Evolutionary conservation across 495 filamentous ascomycete species (phyloP), one percentile per base, ranked within the genome.

Genomic region (Tuber microsphaerosporum): DNA sequence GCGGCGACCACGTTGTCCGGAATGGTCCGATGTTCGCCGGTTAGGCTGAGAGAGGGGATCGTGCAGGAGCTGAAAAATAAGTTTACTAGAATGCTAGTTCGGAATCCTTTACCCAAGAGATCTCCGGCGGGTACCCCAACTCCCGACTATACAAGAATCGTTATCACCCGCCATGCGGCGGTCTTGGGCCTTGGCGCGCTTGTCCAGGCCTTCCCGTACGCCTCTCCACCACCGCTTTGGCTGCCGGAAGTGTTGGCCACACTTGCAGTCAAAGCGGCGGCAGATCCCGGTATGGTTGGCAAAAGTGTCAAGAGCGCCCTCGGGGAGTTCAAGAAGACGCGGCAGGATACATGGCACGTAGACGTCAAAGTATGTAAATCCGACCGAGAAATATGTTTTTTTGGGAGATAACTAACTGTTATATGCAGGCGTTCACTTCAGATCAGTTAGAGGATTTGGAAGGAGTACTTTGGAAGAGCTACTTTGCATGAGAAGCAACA

Each of bases 401-500:
- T 34, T 65, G 4, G 14, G 16, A 65, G 5, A 34, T 34, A 16
- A 6, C 56, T 65, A 65, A 65, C 14, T 31, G 26, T 31, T 61
- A 31, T 65, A 65, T 71, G 8, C 80, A 98, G 94, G 94, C 93
- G 70, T 99, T 99, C 81, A 92, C 92, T 2, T 84, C 89, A 31
- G 94, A 97, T 79, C 95, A 99, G 81, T 87, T 98, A 1, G 95
- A 97, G 83, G 94, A 98, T 83, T 85, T 99, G 34, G 94, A 97
- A 80, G 95, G 95, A 68, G 96, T 98, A 51, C 86, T 99, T 74
- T 99, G 96, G 96, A 98, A 98, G 90, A 97, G 94, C 82, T 99
- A 99, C 83, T 99, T 98, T 86, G 95, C 95, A 74, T 98, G 87
- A 78, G n/a, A 31, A 75, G 41, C 20, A 48, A 31, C 48, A n/a